These are phyloP conservation scores for Odontarrhena argentea DNA, from an alignment of 345 rosid genomes.

Conservation along the genomic window DNA sequence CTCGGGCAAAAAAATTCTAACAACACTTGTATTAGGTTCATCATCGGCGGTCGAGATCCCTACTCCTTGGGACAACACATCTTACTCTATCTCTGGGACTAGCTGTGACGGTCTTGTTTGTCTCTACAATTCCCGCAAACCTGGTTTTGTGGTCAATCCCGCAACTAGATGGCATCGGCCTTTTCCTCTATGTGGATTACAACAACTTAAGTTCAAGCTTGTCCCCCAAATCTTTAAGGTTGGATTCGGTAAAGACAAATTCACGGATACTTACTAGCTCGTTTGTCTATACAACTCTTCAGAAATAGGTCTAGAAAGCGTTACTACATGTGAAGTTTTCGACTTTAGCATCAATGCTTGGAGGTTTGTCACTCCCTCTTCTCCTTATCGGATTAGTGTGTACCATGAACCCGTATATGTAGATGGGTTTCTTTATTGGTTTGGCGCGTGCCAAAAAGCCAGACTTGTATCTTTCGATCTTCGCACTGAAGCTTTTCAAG, in stretches of 20 bases:
- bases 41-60: not conserved
- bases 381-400: no score
- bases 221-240: no score
- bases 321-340: no score
- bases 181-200: not conserved
- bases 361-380: no score
- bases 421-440: slow-evolving; percentile 16
- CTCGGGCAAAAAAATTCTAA: not conserved
- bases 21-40: not conserved
- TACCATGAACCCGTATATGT: not conserved
- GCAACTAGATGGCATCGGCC: not conserved
- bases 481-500: not conserved
- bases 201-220: not conserved
- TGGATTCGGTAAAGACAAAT: no score
- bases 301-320: no score
- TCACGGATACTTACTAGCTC: no score
- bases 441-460: not conserved
- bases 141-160: not conserved
- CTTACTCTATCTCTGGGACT: not conserved
- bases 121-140: not conserved
- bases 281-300: no score
- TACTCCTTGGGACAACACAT: not conserved
- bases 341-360: no score
- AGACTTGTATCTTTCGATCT: not conserved
- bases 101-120: slow-evolving; percentile 5